A percentile compares a stretch with the other conserved stretches of the same genome.
These are phyloP conservation scores for Bipolaris cookei DNA, from an alignment of 2,329 filamentous ascomycete genomes.

Conservation along the genomic window DNA sequence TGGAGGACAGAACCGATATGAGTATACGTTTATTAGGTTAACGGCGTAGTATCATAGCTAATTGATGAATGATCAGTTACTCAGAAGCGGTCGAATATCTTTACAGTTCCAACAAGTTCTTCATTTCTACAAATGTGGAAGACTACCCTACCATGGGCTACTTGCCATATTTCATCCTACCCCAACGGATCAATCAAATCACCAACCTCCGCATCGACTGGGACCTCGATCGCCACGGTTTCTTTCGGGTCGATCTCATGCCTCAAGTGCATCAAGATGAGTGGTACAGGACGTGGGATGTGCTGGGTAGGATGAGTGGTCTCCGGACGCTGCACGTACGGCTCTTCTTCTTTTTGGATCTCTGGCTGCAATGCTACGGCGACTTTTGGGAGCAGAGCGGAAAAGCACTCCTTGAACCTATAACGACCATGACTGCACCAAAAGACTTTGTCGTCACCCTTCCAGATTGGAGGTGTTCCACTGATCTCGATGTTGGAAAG, in stretches of 20 bases:
- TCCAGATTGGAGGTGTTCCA: constrained; percentile 23
- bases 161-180: constrained; percentile 27
- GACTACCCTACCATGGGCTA: constrained; percentile 22
- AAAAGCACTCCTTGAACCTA: constrained; percentile 16
- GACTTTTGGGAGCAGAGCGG: constrained; percentile 22
- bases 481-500: constrained; percentile 15
- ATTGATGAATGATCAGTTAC: constrained; percentile 20
- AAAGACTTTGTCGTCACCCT: constrained; percentile 25
- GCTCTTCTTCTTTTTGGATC: constrained; percentile 13
- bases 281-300: constrained; percentile 28
- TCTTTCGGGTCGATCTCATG: constrained; percentile 9
- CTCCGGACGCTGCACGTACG: constrained; percentile 24
- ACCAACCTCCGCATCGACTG: constrained; percentile 25
- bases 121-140: constrained; percentile 20
- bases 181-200: constrained; percentile 28
- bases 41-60: background rate
- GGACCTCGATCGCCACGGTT: constrained; percentile 19
- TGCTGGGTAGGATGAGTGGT: constrained; percentile 22
- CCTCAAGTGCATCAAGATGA: constrained; percentile 1
- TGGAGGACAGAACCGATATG: background rate
- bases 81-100: constrained; percentile 32
- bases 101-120: constrained; percentile 29
- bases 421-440: constrained; percentile 23
- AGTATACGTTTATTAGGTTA: background rate
- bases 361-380: constrained; percentile 12